phyloP scores from a whole-genome alignment of 495 filamentous ascomycete species.

The Immersiella caudata region DNA sequence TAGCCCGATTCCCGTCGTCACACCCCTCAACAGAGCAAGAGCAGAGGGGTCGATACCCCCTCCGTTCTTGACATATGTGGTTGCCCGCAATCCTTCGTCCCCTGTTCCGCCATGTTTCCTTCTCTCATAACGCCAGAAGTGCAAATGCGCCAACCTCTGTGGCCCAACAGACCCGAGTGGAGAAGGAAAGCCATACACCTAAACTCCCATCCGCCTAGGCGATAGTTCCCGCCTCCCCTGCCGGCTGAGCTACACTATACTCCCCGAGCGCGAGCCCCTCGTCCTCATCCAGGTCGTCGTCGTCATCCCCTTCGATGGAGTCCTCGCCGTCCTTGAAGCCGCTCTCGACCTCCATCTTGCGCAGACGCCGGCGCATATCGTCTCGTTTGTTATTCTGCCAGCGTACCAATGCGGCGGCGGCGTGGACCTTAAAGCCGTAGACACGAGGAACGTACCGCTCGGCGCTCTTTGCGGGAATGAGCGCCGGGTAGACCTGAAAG shows the following conservation, averaged over 20 bases:
- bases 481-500: slow-evolving; percentile 93
- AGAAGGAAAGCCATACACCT: background rate
- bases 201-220: slow-evolving; percentile 12
- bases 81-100: background rate
- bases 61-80: background rate
- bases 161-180: background rate
- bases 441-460: slow-evolving; percentile 86
- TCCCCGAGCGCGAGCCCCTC: slow-evolving; percentile 29
- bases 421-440: slow-evolving; percentile 95
- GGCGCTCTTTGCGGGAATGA: slow-evolving; percentile 81
- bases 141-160: slow-evolving; percentile 29
- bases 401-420: slow-evolving; percentile 79
- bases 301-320: slow-evolving; percentile 45
- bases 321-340: slow-evolving; percentile 60
- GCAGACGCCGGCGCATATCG: slow-evolving; percentile 71
- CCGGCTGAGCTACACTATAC: background rate
- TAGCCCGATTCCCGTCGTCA: background rate
- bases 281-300: slow-evolving; percentile 42
- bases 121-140: slow-evolving; percentile 27
- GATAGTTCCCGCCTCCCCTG: slow-evolving; percentile 22
- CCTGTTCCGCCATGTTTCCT: background rate
- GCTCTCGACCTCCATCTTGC: slow-evolving; percentile 61
- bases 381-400: slow-evolving; percentile 86
- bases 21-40: background rate
- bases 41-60: background rate